Conservation (phyloP, 306 rosid genomes). For the Trifolium subterraneum region DNA sequence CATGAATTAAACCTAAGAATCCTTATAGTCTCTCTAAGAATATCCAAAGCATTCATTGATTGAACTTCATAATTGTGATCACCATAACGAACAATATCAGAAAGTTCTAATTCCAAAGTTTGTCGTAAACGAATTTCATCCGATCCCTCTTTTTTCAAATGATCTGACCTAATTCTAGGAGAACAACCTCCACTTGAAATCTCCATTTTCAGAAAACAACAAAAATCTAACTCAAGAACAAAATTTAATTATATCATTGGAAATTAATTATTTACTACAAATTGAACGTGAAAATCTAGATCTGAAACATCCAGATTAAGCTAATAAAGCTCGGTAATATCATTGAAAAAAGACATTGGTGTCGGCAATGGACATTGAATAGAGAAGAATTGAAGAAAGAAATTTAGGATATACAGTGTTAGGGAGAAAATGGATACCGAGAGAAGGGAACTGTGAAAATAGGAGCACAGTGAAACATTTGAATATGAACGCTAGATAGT, state of each 20-base stretch:
- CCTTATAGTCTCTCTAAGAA: constrained; percentile 81
- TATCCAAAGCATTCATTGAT: constrained; percentile 90
- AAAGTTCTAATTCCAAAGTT: constrained; percentile 48
- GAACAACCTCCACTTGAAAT: constrained; percentile 55
- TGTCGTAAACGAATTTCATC: constrained; percentile 49
- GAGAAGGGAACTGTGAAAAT: background rate
- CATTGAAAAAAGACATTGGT: constrained; percentile 2
- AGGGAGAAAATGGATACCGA: constrained; percentile 1
- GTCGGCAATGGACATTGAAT: constrained; percentile 22
- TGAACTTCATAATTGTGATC: constrained; percentile 42
- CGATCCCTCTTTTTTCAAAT: constrained; percentile 60
- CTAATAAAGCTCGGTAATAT: constrained; percentile 25
- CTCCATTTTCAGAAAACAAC: constrained; percentile 54
- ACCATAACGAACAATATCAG: constrained; percentile 24
- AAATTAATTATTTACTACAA: constrained; percentile 23
- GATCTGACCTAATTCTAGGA: constrained; percentile 62
- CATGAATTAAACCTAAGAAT: constrained; percentile 82
- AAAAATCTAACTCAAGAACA: background rate
- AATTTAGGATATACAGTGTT: no score
- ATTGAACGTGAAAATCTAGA: constrained; percentile 34
- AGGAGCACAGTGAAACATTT: constrained; percentile 23
- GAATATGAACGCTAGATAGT: background rate
- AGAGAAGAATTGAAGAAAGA: constrained; percentile 33
- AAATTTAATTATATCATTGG: constrained; percentile 32
- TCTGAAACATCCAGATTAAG: constrained; percentile 44